These are phyloP conservation scores for Mortierella sp. DNA, from an alignment of 371 early-diverging fungal genomes.

Conservation along the genomic window DNA sequence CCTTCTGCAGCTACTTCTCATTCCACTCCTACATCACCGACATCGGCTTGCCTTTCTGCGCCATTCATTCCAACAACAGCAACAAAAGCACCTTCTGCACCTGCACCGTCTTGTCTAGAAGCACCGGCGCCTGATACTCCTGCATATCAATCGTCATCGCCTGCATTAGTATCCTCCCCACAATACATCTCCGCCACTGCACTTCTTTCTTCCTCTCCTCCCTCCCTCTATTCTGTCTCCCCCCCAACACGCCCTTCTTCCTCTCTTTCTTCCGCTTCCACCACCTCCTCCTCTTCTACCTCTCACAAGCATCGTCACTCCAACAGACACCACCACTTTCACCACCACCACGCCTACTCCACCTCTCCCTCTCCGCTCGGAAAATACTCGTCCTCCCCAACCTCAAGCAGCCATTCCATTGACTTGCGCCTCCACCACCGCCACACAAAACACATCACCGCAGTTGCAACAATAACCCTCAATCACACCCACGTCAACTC, in stretches of 20 bases:
- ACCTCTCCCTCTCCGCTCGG: slow-evolving; percentile 2
- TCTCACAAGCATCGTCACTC: background rate
- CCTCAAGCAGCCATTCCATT: slow-evolving; percentile 1
- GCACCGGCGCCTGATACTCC: background rate
- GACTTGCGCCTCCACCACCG: slow-evolving; percentile 4
- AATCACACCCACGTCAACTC: slow-evolving; percentile 6
- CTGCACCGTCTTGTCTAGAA: slow-evolving; percentile 1
- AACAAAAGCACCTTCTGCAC: background rate
- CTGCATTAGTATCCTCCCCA: background rate
- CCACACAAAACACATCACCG: slow-evolving; percentile 14
- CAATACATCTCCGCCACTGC: slow-evolving; percentile 4
- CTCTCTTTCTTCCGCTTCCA: background rate
- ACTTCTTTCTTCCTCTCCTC: background rate
- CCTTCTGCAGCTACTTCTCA: background rate
- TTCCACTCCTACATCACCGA: background rate
- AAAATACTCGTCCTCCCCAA: slow-evolving; percentile 1
- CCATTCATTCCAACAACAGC: background rate
- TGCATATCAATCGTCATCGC: background rate
- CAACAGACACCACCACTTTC: slow-evolving; percentile 4
- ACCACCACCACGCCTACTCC: background rate
- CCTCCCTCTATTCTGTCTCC: slow-evolving; percentile 7
- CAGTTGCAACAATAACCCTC: slow-evolving; percentile 23
- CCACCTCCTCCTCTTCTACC: background rate
- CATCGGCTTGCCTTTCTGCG: slow-evolving; percentile 3
- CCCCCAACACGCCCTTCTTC: slow-evolving; percentile 12